Base-by-base conservation (phyloP, 371 early-diverging fungal species). In the Haplosporangium sp. region DNA sequence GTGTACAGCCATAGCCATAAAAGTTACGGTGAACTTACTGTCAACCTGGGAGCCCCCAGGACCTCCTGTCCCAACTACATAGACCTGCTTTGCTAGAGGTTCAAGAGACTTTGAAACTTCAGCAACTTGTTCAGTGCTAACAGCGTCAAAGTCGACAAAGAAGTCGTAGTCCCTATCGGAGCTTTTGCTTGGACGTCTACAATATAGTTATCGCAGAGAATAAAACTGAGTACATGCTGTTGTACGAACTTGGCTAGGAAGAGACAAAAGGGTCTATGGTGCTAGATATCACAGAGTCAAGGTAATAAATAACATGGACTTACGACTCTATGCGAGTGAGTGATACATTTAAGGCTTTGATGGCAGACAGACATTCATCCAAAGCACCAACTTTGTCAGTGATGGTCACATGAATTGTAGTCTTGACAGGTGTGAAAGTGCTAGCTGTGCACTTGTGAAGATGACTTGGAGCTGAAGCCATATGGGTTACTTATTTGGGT, bases 301-400 rank as follows among this genome's bases (percentile, higher is more conserved):
- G 27, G 1, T 27, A 27, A 27, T 27, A 27, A 34, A 47, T 38
- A 7, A 10, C 11, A 45, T 15, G 15, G 15, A 76, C 78, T 79
- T 88, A 90, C 87, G 96, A 95, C 85, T 98, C 98, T 82, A 98
- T 98, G 55, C 96, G 92, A 20, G 94, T 94, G 84, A 98, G 88
- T 11, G 95, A 95, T 68, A 97, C 89, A 62, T 91, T 86, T 77
- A 92, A 86, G 9, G 87, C 82, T 69, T 92, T 92, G 69, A 98
- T 88, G 48, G 89, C 88, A 38, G 86, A 75, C 35, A 98, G 89
- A 63, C 96, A 94, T 66, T 92, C 89, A 70, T 97, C 96, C 35
- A 98, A 88, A 10, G 92, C 92, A 3, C 97, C 98, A 15, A 96
- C 92, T 74, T 89, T 84, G 84, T 98, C 98, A 19, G 76, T 79